Base-by-base conservation (phyloP, 192 early-diverging fungal species). In the Phlyctochytrium arcticum region DNA sequence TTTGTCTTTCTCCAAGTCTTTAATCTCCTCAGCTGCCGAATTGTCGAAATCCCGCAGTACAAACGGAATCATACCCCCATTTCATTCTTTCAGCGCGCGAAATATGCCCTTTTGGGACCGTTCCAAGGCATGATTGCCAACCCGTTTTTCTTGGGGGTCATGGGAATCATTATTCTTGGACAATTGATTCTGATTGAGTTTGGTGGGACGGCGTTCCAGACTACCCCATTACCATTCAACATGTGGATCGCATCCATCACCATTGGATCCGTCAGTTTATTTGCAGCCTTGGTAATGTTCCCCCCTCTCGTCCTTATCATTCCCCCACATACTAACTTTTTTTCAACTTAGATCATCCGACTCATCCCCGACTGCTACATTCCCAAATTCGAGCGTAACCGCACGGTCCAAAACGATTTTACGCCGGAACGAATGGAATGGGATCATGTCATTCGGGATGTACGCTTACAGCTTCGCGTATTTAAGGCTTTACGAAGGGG, bases 1-100 rank as follows among this genome's bases (percentile, higher is more conserved):
- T 97, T 95, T 79, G 90, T 97, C 7, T 94, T 92, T 71, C 77
- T 93, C 42, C 93, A 97, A 75, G 77, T 95, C 19, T 95, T 97
- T 71, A 97, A 97, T 76, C 88, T 92, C 67, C 74, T 97, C 78
- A 97, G 95, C 82, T 90, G 86, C 62, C 84, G 92, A 44, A 80
- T 87, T 36, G 92, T 96, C 68, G 85, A 83, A 48, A 78, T 86
- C 61, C 77, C 62, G 36, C 50, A 53, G 29, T 2, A 0, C 17
- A 21, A 27, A 15, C 17, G 50, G 30, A n/a, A n/a, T n/a, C n/a
- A n/a, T n/a, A n/a, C n/a, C n/a, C n/a, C n/a, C n/a, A 12, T 44
- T 2, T 44, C 39, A n/a, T 44, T 12, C 15, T 12, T 44, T 12
- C 21, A 19, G 39, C 19, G n/a, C 15, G 17, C 15, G 24, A 27